Base-by-base conservation (phyloP, 441 rosid species). In the Erodium moschatum region DNA sequence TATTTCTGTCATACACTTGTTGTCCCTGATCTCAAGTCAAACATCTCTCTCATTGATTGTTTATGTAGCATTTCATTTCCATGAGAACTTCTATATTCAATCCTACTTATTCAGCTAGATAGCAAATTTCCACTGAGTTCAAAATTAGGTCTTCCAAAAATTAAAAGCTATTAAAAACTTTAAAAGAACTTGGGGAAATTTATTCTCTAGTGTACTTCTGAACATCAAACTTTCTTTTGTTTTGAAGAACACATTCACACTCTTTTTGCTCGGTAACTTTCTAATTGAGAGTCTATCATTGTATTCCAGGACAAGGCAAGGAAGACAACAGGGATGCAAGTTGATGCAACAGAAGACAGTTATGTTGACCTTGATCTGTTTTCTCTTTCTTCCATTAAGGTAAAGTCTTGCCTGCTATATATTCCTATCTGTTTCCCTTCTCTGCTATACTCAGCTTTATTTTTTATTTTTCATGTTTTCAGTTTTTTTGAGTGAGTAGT, bases 331-430 rank as follows among this genome's bases (percentile, higher is more conserved):
- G 89, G 87, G 75, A 80, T 84, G 82, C 90, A 91, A 77, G 78
- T 84, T 67, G 97, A 93, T 88, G 93, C 77, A 29, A 69, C 87
- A 72, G 87, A 88, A 86, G 98, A 91, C 82, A 95, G 87, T 58
- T 93, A 85, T 66, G 70, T 72, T 21, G 97, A 91, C 75, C 76
- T 73, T 72, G 96, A 90, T 58, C 74, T 93, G 80, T 91, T 91
- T 77, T 91, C 98, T 77, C 96, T 93, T 79, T 77, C 91, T 68
- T 77, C 91, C 54, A 90, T 93, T 82, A 93, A 93, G 96, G 98
- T 88, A 74, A 33, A 71, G 5, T 40, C 7, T 11, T 6, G 46
- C 11, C 7, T 40, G 46, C 46, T 40, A 6, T 11, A 40, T 40
- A 24, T 0, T 40, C 8, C 8, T 40, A 1, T 40, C 9, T 40